phyloP scores from a whole-genome alignment of 495 filamentous ascomycete genomes.

The Aspergillus haitiensis region DNA sequence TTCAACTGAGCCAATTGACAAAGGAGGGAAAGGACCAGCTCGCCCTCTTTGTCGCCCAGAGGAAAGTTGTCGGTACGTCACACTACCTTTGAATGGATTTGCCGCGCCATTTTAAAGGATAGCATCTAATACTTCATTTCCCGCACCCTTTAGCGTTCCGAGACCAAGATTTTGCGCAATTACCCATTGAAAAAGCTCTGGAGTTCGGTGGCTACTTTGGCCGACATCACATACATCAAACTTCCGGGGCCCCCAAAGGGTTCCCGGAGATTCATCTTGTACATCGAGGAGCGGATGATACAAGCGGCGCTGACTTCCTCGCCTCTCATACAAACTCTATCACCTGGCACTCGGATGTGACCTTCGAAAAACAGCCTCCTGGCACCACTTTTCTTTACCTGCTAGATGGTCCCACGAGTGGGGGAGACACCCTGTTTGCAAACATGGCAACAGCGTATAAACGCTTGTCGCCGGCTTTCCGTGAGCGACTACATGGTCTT shows the following conservation, averaged over 20 bases:
- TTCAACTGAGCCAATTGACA: conserved; percentile 56
- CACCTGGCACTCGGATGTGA: conserved; percentile 66
- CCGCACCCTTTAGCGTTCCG: conserved; percentile 49
- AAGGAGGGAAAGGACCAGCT: conserved; percentile 57
- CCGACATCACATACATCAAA: conserved; percentile 62
- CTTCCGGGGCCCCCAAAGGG: conserved; percentile 59
- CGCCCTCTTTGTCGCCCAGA: conserved; percentile 57
- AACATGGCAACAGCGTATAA: conserved; percentile 59
- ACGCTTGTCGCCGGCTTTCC: conserved; percentile 57
- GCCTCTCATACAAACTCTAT: conserved; percentile 56
- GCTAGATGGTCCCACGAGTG: conserved; percentile 58
- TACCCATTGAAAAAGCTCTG: conserved; percentile 57
- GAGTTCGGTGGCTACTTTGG: conserved; percentile 62
- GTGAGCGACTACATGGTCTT: conserved; percentile 58
- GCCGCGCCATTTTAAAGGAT: neutral
- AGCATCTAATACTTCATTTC: neutral
- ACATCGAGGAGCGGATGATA: conserved; percentile 56
- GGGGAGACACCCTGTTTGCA: conserved; percentile 65
- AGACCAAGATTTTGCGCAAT: conserved; percentile 59
- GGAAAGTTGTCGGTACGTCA: conserved; percentile 54
- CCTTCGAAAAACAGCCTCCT: conserved; percentile 64
- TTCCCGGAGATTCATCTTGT: conserved; percentile 63
- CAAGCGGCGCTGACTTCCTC: conserved; percentile 50
- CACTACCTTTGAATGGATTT: neutral
- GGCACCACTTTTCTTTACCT: conserved; percentile 65